phyloP scores from a whole-genome alignment of 345 rosid genomes.

The Mercurialis annua region DNA sequence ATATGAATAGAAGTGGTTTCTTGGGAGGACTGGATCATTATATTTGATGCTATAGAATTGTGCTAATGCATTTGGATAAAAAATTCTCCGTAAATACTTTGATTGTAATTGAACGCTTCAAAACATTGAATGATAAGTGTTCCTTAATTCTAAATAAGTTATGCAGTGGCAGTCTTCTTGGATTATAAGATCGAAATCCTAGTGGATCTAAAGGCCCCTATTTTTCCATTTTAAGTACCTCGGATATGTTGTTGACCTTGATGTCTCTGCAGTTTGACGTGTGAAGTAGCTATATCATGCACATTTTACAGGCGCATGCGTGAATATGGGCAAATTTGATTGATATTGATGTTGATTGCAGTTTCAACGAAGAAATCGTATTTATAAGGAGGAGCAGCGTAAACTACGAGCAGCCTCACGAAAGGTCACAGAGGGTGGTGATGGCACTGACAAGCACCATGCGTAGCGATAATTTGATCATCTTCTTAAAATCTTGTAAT shows the following conservation, averaged over 20 bases:
- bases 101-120: not conserved
- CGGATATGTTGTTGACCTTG: not conserved
- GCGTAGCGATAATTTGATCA: slow-evolving; percentile 21
- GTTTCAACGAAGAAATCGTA: slow-evolving; percentile 90
- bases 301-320: not conserved
- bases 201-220: not conserved
- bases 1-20: not conserved
- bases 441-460: slow-evolving; percentile 41
- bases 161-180: not conserved
- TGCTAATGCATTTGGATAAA: not conserved
- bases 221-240: not conserved
- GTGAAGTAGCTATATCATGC: not conserved
- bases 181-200: not conserved
- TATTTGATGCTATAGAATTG: not conserved
- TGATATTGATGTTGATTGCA: slow-evolving; percentile 29
- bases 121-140: not conserved
- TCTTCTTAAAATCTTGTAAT: slow-evolving; percentile 27
- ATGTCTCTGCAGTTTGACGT: not conserved
- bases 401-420: slow-evolving; percentile 77
- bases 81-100: not conserved
- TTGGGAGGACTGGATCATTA: not conserved
- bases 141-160: not conserved
- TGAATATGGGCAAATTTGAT: not conserved
- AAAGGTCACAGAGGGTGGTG: slow-evolving; percentile 50
- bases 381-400: slow-evolving; percentile 98